A percentile compares a stretch with the other conserved stretches of the same genome.
These are phyloP conservation scores for Quercus phellos DNA, from an alignment of 331 rosid genomes.

Conservation along the genomic window DNA sequence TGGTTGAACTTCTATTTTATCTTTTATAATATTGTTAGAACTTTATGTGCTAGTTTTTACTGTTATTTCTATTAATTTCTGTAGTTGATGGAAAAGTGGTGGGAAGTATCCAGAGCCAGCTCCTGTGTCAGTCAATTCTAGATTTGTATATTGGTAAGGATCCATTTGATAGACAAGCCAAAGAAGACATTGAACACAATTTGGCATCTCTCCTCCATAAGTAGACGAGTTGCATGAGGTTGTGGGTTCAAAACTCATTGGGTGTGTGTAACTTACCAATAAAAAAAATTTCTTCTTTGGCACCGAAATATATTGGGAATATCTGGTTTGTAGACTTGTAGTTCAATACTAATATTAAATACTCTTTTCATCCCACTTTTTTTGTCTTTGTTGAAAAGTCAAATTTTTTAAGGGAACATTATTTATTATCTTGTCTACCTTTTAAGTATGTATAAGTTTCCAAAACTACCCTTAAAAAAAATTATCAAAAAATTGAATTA, in stretches of 20 bases:
- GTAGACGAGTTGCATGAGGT: conserved; percentile 12
- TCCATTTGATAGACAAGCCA: conserved; percentile 83
- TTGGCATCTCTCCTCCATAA: conserved; percentile 49
- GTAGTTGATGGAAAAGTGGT: conserved; percentile 88
- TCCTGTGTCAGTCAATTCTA: conserved; percentile 65
- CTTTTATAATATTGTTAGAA: neutral
- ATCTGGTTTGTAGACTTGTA: too few relatives aligned
- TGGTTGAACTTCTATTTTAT: neutral
- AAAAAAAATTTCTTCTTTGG: neutral
- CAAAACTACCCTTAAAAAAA: too few relatives aligned
- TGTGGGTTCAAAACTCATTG: too few relatives aligned
- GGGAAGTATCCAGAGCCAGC: conserved; percentile 83
- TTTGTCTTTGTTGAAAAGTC: too few relatives aligned
- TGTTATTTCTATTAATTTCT: conserved; percentile 7
- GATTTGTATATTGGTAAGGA: conserved; percentile 88
- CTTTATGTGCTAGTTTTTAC: neutral
- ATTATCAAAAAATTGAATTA: too few relatives aligned
- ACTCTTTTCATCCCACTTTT: too few relatives aligned
- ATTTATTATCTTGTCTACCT: too few relatives aligned
- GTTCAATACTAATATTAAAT: too few relatives aligned
- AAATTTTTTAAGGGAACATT: too few relatives aligned
- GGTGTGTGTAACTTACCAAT: too few relatives aligned
- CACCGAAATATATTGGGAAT: neutral
- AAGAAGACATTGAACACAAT: conserved; percentile 65
- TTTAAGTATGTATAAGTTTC: too few relatives aligned